Base-by-base conservation (phyloP, 2,329 filamentous ascomycete genomes). In the Cytospora piceicola region DNA sequence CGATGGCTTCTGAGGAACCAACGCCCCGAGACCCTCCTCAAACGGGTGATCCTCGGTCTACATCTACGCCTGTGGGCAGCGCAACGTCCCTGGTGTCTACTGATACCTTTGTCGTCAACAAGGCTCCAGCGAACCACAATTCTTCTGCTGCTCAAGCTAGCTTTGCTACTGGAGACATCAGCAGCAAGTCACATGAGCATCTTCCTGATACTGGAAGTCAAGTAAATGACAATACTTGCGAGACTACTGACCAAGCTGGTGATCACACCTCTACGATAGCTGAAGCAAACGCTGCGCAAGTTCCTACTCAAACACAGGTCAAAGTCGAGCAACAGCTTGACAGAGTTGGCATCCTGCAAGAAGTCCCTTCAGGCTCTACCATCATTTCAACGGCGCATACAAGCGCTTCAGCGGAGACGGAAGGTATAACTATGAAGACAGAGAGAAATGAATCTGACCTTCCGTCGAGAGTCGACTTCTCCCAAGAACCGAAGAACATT, bases 291-390 rank as follows among this genome's bases (percentile, higher is more conserved):
- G 1, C 17, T 27, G 29, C 3, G 14, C 39, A 34, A 51, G 29
- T 15, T 14, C 14, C 14, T 17, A 29, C 20, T 6, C 15, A 6
- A 7, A 4, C 11, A 5, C 22, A 14, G 12, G 52, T 64, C 14
- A 64, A 64, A 20, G 7, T 17, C 12, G 62, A 64, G 22, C 14
- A 36, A 17, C 34, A 56, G 20, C n/a, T n/a, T 7, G 56, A 14
- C 15, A 8, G 8, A 8, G n/a, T 51, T 12, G 5, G n/a, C 11
- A 2, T 36, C 2, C 27, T 6, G 12, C 22, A 32, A 8, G 30
- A 34, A 27, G 9, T 30, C 7, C 3, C 29, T 46, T n/a, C 51
- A 24, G 24, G 5, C 32, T 24, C 24, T 34, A n/a, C 36, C 57
- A 32, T 22, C 2, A 17, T 7, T 49, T 8, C 22, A 24, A 14